Percentiles rank a stretch among this genome's conserved stretches.
Evolutionary conservation across 2,329 filamentous ascomycete genomes (phyloP).

Genomic region (Paecilomyces fulvus): DNA sequence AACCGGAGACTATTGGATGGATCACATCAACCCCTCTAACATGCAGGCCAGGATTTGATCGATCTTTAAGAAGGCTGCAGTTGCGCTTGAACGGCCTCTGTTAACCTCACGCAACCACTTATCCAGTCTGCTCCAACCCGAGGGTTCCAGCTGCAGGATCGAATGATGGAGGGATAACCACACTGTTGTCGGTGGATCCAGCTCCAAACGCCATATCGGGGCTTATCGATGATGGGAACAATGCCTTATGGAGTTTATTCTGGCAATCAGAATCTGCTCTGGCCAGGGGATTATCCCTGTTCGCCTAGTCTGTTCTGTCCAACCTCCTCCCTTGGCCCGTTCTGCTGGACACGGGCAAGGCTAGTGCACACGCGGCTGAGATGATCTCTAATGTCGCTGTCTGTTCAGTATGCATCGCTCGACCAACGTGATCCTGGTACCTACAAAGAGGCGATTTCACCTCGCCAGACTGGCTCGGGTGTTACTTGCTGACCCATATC

Average conservation of each 20-base stretch:
- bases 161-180: background rate
- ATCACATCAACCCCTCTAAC: conserved; percentile 22
- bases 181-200: background rate
- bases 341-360: background rate
- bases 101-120: background rate
- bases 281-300: background rate
- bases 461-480: conserved; percentile 13
- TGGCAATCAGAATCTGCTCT: background rate
- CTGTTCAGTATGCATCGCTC: conserved; percentile 7
- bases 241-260: background rate
- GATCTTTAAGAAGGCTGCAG: background rate
- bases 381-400: background rate
- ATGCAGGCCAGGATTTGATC: conserved; percentile 14
- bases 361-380: background rate
- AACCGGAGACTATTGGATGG: conserved; percentile 16
- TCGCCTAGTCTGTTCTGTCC: background rate
- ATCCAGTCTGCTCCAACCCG: background rate
- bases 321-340: background rate
- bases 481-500: conserved; percentile 8
- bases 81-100: background rate
- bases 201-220: background rate
- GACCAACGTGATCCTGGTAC: conserved; percentile 12
- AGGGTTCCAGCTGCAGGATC: background rate
- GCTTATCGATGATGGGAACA: background rate
- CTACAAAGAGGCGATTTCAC: conserved; percentile 14